Evolutionary conservation across 495 filamentous ascomycete species (phyloP).

Genomic region (Neurospora hispaniola): DNA sequence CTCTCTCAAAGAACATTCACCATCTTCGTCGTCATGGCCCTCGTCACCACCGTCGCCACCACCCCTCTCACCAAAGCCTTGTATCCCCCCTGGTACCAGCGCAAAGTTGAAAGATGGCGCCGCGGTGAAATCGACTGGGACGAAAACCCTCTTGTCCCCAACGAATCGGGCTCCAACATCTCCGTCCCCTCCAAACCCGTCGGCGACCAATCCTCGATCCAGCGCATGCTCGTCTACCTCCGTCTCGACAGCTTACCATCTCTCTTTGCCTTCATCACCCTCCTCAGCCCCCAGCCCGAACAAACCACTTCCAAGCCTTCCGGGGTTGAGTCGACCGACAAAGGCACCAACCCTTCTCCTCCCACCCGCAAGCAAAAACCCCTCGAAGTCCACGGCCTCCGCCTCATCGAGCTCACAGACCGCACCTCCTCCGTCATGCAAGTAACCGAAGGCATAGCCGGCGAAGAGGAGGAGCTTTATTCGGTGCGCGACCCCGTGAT

Average conservation of each 20-base stretch:
- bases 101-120: conserved; percentile 83
- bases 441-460: conserved; percentile 51
- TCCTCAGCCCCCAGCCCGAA: conserved; percentile 50
- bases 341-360: conserved; percentile 1
- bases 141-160: conserved; percentile 44
- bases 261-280: conserved; percentile 71
- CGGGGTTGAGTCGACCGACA: not conserved
- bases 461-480: conserved; percentile 46
- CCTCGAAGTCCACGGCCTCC: conserved; percentile 75
- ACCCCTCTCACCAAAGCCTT: conserved; percentile 69
- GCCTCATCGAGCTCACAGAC: conserved; percentile 81
- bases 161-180: conserved; percentile 29
- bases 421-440: conserved; percentile 94
- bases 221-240: conserved; percentile 47
- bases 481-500: conserved; percentile 75
- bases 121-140: conserved; percentile 93
- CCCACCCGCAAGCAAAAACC: conserved; percentile 31
- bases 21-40: conserved; percentile 97
- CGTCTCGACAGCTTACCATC: conserved; percentile 85
- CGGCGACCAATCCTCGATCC: conserved; percentile 33
- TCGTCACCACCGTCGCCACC: conserved; percentile 85
- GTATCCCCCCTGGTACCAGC: conserved; percentile 85
- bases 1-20: conserved; percentile 82
- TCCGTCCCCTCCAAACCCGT: conserved; percentile 31
- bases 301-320: conserved; percentile 6